Evolutionary conservation across 2,329 filamentous ascomycete genomes (phyloP).

Genomic region (Botryotinia convoluta): DNA sequence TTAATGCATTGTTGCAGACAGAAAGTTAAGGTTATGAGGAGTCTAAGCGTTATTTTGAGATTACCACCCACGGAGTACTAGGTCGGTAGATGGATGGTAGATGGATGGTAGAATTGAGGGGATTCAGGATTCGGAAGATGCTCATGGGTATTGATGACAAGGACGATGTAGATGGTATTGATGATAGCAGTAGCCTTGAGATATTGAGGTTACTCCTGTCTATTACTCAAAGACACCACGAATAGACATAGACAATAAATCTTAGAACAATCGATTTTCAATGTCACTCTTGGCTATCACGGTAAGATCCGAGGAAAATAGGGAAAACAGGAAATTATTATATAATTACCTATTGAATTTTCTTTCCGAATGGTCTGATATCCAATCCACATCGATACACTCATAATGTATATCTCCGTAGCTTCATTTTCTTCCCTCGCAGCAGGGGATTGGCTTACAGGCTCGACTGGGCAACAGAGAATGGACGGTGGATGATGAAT

Average conservation of each 20-base stretch:
- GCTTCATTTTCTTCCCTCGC: background rate
- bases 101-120: background rate
- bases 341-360: background rate
- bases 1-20: conserved; percentile 6
- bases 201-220: background rate
- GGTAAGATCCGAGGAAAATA: conserved; percentile 11
- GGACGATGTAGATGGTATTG: background rate
- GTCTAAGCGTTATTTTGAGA: conserved; percentile 1
- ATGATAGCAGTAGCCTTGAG: background rate
- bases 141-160: background rate
- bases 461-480: background rate
- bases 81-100: background rate
- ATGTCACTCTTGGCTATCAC: background rate
- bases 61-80: background rate
- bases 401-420: conserved; percentile 7
- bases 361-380: conserved; percentile 7
- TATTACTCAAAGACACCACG: background rate
- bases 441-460: background rate
- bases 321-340: background rate
- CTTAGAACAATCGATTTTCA: background rate
- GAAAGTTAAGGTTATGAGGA: conserved; percentile 4
- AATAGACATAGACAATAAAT: background rate
- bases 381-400: background rate
- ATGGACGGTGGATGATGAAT: too few relatives aligned
- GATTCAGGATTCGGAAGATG: background rate